Base-by-base conservation (phyloP, 306 rosid genomes). In the Elaeagnus macrophylla region DNA sequence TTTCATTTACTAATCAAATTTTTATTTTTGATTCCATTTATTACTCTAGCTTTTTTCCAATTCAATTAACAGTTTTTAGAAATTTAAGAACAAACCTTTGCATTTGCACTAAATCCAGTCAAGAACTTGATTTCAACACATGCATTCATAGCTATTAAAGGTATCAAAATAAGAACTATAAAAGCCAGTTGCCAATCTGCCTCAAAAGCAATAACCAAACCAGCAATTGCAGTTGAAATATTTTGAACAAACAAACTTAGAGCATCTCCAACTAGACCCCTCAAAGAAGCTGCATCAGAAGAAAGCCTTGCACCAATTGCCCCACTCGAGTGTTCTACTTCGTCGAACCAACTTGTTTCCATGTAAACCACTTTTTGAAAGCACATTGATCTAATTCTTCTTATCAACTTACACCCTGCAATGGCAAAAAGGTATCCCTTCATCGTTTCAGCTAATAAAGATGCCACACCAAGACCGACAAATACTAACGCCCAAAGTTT, bases 301-400 rank as follows among this genome's bases (percentile, higher is more conserved):
- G 96, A 84, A 56, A 88, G 82, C 76, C 88, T 75, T 12, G 90
- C 82, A 8, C 90, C 94, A 12, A 88, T 74, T 51, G 80, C 64
- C 48, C 96, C 85, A 54, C 88, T 84, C 20, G 94, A 84, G 72
- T 88, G 67, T 56, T 83, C 87, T 9, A 61, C 61, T 49, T 77
- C 65, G 38, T 88, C 96, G 46, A 83, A 88, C 96, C 96, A 83
- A 53, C 80, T 71, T 56, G 81, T 62, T 75, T 88, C 96, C 89
- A 81, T 81, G 67, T 77, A 70, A 70, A 81, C 70, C 53, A 83
- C 73, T 64, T 77, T 83, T 67, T 84, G 72, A 12, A 81, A 88
- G 57, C 87, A 81, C 75, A 75, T 75, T 60, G 65, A 59, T 37
- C 94, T 71, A 46, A 81, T 74, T 62, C 85, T 64, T 57, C 64